Conservation (phyloP, 441 rosid species). For the Adansonia grandidieri region DNA sequence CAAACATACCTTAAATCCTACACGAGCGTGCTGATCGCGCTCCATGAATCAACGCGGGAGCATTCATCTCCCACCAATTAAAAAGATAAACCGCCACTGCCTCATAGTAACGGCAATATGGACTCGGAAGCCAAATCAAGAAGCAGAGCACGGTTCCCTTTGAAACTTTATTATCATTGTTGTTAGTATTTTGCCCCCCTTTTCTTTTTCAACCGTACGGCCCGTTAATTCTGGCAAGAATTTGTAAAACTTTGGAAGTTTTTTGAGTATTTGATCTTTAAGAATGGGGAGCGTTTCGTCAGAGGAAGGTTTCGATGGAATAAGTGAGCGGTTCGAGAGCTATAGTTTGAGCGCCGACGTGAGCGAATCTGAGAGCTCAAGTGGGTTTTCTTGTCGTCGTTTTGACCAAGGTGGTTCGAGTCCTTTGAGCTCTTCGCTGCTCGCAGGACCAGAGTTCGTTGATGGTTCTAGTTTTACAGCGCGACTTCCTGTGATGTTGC, state of each 20-base stretch:
- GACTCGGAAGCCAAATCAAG: constrained; percentile 11
- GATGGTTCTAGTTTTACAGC: constrained; percentile 50
- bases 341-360: constrained; percentile 94
- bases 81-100: constrained; percentile 11
- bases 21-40: constrained; percentile 22
- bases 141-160: not conserved
- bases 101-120: not conserved
- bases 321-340: constrained; percentile 79
- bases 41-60: not conserved
- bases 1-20: not conserved
- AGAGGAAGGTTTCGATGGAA: constrained; percentile 62
- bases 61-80: constrained; percentile 23
- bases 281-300: constrained; percentile 71
- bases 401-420: constrained; percentile 63
- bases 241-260: not conserved
- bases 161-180: not conserved
- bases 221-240: not conserved
- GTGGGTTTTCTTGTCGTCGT: constrained; percentile 67
- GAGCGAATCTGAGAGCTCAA: constrained; percentile 90
- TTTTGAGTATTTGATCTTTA: constrained; percentile 1
- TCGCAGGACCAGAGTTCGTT: constrained; percentile 14
- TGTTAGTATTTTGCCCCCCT: not conserved
- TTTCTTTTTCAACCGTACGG: not conserved
- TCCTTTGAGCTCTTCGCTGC: constrained; percentile 59
- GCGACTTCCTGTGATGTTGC: constrained; percentile 55